A percentile compares a stretch with the other conserved stretches of the same genome.
Conservation (phyloP, 306 rosid genomes). For the Prosopis cineraria region DNA sequence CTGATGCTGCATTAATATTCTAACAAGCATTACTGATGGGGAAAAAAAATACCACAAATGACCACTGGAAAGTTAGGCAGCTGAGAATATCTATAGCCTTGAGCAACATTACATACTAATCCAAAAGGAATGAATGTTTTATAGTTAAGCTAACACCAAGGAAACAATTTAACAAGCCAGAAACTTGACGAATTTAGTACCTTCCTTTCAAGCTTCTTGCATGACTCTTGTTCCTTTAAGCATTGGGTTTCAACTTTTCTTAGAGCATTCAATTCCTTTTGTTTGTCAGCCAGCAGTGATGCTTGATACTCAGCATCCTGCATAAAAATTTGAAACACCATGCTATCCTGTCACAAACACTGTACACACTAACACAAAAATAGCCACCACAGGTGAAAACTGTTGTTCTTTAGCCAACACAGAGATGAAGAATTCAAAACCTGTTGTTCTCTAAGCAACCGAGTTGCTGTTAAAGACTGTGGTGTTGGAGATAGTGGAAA, state of each 20-base stretch:
- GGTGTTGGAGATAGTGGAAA: slow-evolving; percentile 31
- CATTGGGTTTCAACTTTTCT: slow-evolving; percentile 44
- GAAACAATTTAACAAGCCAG: slow-evolving; percentile 33
- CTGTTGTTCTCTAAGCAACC: slow-evolving; percentile 62
- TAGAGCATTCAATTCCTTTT: slow-evolving; percentile 45
- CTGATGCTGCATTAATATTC: neutral
- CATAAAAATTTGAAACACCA: slow-evolving; percentile 30
- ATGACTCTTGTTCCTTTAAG: slow-evolving; percentile 40
- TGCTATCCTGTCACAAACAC: slow-evolving; percentile 11
- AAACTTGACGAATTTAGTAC: slow-evolving; percentile 33
- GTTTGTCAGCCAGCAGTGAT: slow-evolving; percentile 54
- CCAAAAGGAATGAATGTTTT: neutral
- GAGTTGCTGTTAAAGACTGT: slow-evolving; percentile 42
- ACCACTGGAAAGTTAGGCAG: neutral
- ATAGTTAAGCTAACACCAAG: neutral
- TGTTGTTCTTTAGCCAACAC: too few relatives aligned
- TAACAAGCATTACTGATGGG: neutral
- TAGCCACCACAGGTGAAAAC: slow-evolving; percentile 23
- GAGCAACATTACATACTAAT: neutral
- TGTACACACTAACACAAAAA: neutral
- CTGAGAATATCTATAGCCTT: neutral
- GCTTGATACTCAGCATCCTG: slow-evolving; percentile 63
- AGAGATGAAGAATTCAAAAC: slow-evolving; percentile 49
- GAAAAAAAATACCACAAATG: neutral
- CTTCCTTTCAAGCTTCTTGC: slow-evolving; percentile 35